Conservation (phyloP, 352 stramenopile species). For the Plasmopara muralis region DNA sequence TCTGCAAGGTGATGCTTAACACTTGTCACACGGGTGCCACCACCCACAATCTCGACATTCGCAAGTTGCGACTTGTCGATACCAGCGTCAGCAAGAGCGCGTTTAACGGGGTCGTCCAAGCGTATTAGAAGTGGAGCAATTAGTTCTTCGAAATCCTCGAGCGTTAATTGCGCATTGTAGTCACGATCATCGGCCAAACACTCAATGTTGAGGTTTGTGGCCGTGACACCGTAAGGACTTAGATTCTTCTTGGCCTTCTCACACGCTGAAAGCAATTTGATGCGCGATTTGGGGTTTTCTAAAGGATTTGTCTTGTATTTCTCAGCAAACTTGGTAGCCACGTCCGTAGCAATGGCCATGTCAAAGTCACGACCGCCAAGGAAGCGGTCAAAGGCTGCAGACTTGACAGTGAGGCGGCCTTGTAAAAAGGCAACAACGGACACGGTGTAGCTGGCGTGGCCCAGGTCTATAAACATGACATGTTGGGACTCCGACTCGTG, state of each 20-base stretch:
- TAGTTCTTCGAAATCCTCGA: constrained; percentile 94
- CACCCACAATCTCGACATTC: constrained; percentile 95
- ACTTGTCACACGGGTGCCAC: constrained; percentile 92
- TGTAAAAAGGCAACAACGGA: constrained; percentile 92
- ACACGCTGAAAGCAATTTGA: constrained; percentile 96
- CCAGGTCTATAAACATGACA: constrained; percentile 99
- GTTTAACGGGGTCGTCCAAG: constrained; percentile 81
- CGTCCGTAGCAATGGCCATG: constrained; percentile 90
- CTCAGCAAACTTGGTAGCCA: constrained; percentile 92
- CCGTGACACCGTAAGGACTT: constrained; percentile 92
- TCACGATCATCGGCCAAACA: constrained; percentile 97
- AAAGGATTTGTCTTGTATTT: constrained; percentile 95
- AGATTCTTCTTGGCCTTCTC: constrained; percentile 99
- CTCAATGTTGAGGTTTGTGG: constrained; percentile 96
- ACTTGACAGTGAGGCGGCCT: constrained; percentile 94
- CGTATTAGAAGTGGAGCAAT: constrained; percentile 84
- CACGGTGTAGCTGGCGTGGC: constrained; percentile 90
- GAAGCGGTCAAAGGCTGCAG: constrained; percentile 90
- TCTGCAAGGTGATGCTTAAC: constrained; percentile 91
- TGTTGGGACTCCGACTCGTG: constrained; percentile 90
- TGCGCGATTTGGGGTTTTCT: constrained; percentile 88
- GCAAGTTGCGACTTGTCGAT: constrained; percentile 86
- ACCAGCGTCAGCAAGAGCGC: constrained; percentile 81
- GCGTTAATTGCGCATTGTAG: constrained; percentile 91
- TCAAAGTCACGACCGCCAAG: constrained; percentile 97